These are phyloP conservation scores for Candida incommunis DNA, from an alignment of 805 yeast species.

Conservation along the genomic window DNA sequence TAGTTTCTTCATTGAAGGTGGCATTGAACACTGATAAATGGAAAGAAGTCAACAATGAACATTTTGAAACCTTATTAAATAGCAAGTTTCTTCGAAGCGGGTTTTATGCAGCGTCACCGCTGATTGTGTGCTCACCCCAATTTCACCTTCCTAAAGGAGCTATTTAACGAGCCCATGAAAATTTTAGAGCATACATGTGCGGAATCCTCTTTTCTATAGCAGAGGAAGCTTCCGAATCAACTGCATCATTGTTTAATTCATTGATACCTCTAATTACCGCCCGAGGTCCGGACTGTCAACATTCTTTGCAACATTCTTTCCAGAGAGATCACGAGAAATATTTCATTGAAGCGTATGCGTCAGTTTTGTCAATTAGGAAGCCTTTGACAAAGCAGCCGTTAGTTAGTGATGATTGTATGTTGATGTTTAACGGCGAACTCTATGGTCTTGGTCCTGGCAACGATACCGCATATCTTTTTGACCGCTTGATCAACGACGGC, in stretches of 20 bases:
- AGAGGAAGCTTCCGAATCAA: neutral
- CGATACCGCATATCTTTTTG: slow-evolving; percentile 47
- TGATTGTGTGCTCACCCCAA: too few species aligned
- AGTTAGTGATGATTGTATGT: slow-evolving; percentile 17
- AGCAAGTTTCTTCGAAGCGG: too few species aligned
- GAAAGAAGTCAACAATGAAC: too few species aligned
- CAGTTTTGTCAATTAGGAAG: slow-evolving; percentile 65
- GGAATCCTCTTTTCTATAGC: neutral
- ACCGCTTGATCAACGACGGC: slow-evolving; percentile 22
- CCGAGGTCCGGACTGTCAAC: slow-evolving; percentile 1
- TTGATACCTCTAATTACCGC: neutral
- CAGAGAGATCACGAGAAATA: neutral
- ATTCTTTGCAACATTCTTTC: neutral
- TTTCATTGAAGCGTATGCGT: slow-evolving; percentile 34
- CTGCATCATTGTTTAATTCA: neutral
- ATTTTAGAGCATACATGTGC: too few species aligned
- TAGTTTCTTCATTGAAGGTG: too few species aligned
- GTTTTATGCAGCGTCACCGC: too few species aligned
- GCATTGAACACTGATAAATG: too few species aligned
- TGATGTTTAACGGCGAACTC: slow-evolving; percentile 88
- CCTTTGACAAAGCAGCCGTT: slow-evolving; percentile 75
- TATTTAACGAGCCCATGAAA: too few species aligned
- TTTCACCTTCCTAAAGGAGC: too few species aligned
- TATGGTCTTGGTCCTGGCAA: slow-evolving; percentile 41
- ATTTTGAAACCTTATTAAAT: too few species aligned